A percentile compares a stretch with the other conserved stretches of the same genome.
These are phyloP conservation scores for Saccharomycopsis malanga DNA, from an alignment of 805 yeast genomes.

Conservation along the genomic window DNA sequence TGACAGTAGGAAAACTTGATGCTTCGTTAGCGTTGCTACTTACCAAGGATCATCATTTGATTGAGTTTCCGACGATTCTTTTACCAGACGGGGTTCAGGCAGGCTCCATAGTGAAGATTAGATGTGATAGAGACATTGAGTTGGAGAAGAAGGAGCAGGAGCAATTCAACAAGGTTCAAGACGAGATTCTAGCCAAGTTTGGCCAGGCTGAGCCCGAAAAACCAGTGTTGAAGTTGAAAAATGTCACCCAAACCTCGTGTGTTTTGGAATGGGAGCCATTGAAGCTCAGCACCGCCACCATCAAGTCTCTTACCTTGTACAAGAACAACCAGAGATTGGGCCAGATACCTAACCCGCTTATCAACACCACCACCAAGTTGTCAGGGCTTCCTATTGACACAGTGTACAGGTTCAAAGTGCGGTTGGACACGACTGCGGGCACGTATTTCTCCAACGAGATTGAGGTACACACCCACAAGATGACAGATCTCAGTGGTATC, in stretches of 20 bases:
- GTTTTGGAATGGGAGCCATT: conserved; percentile 92
- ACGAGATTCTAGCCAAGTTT: conserved; percentile 61
- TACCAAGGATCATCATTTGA: conserved; percentile 87
- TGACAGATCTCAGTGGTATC: conserved; percentile 93
- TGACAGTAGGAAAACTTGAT: conserved; percentile 93
- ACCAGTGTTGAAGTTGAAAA: conserved; percentile 64
- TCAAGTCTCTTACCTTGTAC: conserved; percentile 69
- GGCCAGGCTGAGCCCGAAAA: conserved; percentile 65
- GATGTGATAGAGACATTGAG: conserved; percentile 68
- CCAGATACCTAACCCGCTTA: conserved; percentile 73
- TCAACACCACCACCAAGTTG: conserved; percentile 74
- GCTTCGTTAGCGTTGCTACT: conserved; percentile 88
- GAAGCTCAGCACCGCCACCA: conserved; percentile 72
- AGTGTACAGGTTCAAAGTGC: conserved; percentile 68
- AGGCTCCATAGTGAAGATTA: conserved; percentile 83
- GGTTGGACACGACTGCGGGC: conserved; percentile 89
- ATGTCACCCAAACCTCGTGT: conserved; percentile 90
- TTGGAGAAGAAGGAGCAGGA: conserved; percentile 55
- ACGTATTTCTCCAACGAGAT: conserved; percentile 59
- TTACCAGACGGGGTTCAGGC: conserved; percentile 87
- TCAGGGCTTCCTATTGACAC: conserved; percentile 90
- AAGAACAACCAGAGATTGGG: conserved; percentile 72
- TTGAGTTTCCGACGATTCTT: conserved; percentile 93
- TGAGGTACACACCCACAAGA: conserved; percentile 78
- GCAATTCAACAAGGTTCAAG: conserved; percentile 60